Evolutionary conservation across 805 yeast species (phyloP).

Genomic region (Ogataea saltuana): DNA sequence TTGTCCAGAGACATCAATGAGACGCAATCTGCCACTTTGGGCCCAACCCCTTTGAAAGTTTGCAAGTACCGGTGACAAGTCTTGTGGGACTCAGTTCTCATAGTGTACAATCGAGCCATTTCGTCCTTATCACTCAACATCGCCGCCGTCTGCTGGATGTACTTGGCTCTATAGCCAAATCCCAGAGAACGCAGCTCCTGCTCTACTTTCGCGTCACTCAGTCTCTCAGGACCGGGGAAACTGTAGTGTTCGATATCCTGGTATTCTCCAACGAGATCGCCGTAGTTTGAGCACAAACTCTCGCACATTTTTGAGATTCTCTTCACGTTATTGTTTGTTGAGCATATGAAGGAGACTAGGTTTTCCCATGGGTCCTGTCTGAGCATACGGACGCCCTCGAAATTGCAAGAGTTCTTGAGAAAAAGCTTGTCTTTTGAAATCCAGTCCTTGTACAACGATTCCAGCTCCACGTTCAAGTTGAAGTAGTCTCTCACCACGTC

Average conservation of each 20-base stretch:
- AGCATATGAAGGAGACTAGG: conserved; percentile 84
- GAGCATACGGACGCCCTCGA: conserved; percentile 77
- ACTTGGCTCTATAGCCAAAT: conserved; percentile 93
- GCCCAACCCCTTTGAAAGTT: conserved; percentile 86
- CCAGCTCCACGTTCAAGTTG: conserved; percentile 58
- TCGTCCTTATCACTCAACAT: conserved; percentile 45
- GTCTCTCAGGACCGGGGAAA: conserved; percentile 68
- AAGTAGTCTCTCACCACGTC: conserved; percentile 65
- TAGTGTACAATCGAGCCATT: conserved; percentile 39
- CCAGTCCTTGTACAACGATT: conserved; percentile 64
- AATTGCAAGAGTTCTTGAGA: conserved; percentile 36
- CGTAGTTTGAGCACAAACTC: conserved; percentile 68
- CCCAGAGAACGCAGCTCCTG: conserved; percentile 48
- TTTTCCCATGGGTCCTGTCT: conserved; percentile 98
- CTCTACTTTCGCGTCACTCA: conserved; percentile 39
- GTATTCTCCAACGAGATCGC: conserved; percentile 53
- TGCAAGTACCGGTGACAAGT: conserved; percentile 59
- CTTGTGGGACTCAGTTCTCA: conserved; percentile 41
- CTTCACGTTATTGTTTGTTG: conserved; percentile 93
- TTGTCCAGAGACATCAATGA: conserved; percentile 87
- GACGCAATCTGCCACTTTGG: conserved; percentile 97
- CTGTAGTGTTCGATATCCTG: conserved; percentile 61
- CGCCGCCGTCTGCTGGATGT: conserved; percentile 74
- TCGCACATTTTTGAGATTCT: conserved; percentile 93
- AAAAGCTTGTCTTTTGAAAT: conserved; percentile 51